phyloP scores from a whole-genome alignment of 495 filamentous ascomycete genomes.

The Geopyxis carbonaria region DNA sequence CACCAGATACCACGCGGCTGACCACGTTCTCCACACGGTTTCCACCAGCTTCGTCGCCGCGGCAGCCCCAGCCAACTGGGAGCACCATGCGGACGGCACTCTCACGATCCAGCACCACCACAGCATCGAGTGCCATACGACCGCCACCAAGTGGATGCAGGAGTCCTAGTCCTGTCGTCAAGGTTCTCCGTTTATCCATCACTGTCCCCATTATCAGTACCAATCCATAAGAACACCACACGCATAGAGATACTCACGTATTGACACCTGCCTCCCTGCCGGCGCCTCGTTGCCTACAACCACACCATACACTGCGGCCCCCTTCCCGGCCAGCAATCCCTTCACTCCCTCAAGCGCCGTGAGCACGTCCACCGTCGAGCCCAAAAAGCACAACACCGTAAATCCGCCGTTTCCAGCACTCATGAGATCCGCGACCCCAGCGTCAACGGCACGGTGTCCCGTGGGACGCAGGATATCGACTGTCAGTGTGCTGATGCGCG shows the following conservation, averaged over 20 bases:
- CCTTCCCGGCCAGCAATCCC: slow-evolving; percentile 9
- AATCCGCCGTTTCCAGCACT: no score
- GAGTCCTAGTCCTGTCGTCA: slow-evolving; percentile 25
- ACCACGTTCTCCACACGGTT: slow-evolving; percentile 19
- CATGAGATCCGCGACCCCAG: no score
- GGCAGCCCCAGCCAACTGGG: slow-evolving; percentile 31
- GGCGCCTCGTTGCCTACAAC: background rate
- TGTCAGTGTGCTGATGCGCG: no score
- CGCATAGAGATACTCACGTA: slow-evolving; percentile 6
- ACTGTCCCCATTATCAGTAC: slow-evolving; percentile 5
- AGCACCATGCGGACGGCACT: slow-evolving; percentile 27
- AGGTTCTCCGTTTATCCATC: slow-evolving; percentile 14
- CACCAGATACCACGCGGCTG: slow-evolving; percentile 22
- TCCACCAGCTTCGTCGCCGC: slow-evolving; percentile 17
- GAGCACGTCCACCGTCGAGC: slow-evolving; percentile 1
- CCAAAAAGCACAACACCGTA: slow-evolving; percentile 22
- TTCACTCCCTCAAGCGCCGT: background rate
- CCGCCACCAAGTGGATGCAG: slow-evolving; percentile 31
- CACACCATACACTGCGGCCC: slow-evolving; percentile 14
- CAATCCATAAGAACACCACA: background rate
- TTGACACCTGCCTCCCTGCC: slow-evolving; percentile 8
- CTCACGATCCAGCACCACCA: slow-evolving; percentile 28
- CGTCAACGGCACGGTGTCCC: no score
- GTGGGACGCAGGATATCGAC: no score
- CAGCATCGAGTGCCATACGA: slow-evolving; percentile 27